Base-by-base conservation (phyloP, 2,329 filamentous ascomycete species). In the Penicillium sp. region DNA sequence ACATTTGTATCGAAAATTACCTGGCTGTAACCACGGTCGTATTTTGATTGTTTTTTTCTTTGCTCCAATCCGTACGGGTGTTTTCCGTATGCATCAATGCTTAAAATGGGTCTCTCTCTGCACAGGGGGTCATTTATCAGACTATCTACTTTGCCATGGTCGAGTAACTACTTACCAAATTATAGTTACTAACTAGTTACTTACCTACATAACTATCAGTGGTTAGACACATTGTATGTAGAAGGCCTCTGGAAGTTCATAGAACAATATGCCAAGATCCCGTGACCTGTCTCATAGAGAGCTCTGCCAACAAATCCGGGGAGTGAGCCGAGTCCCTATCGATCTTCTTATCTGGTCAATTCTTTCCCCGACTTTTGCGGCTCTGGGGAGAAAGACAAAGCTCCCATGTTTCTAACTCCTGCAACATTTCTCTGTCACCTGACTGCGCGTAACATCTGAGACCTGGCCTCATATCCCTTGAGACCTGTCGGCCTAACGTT, bases 341-440 rank as follows among this genome's bases (percentile, higher is more conserved):
- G 5, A 22, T 22, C 19, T 22, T 22, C 46, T 49, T 48, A 48
- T 48, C 46, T 46, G 19, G 28, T 30, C 18, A 36, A 25, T 30
- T 30, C 36, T 49, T 50, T 50, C 47, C 47, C 47, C 41, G 25
- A 50, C 47, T 38, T 50, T 46, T 50, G 47, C 47, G 47, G 47
- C 47, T 48, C 45, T 43, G 45, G 38, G 45, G 44, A 27, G 18
- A 28, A 44, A 44, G 33, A 30, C 41, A 30, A 49, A 36, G 33
- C 46, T 49, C 46, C 39, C 39, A 11, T 27, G 22, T 12, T 49
- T 49, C 37, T 37, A 11, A 37, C 46, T 44, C 39, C 33, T 48
- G 46, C 39, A 49, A 49, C 46, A 33, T 30, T 42, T 46, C 42
- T 18, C n/a, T 27, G 47, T 50, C 47, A 50, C 47, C 47, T 50